Evolutionary conservation across 2,329 filamentous ascomycete species (phyloP).

Genomic region (Cyphellophora europaea): DNA sequence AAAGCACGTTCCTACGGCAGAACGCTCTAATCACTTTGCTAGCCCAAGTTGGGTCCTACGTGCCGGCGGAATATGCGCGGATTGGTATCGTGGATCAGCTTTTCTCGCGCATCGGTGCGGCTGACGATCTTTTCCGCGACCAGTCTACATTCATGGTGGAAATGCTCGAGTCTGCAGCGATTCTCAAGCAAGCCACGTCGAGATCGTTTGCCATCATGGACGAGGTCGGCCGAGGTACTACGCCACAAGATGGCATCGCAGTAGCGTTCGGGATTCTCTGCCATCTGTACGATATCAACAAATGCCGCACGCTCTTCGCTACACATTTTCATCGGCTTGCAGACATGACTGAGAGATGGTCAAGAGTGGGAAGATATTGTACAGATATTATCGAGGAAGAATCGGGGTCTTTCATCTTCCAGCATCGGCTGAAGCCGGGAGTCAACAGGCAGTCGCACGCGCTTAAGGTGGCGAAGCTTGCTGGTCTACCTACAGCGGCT

Average conservation of each 20-base stretch:
- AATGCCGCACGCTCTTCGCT: constrained; percentile 76
- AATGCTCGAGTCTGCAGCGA: constrained; percentile 92
- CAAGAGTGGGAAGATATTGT: constrained; percentile 65
- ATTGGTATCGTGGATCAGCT: constrained; percentile 92
- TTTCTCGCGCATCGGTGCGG: constrained; percentile 86
- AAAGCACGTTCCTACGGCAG: constrained; percentile 90
- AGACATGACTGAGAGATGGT: constrained; percentile 58
- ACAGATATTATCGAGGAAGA: constrained; percentile 75
- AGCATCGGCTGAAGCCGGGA: constrained; percentile 71
- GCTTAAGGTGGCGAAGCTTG: constrained; percentile 83
- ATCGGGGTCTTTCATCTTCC: constrained; percentile 66
- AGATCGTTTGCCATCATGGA: constrained; percentile 96
- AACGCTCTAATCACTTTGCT: constrained; percentile 91
- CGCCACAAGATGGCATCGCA: constrained; percentile 81
- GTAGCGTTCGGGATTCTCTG: constrained; percentile 83
- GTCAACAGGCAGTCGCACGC: constrained; percentile 85
- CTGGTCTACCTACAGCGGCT: constrained; percentile 66
- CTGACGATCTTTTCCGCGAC: constrained; percentile 87
- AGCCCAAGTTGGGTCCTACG: constrained; percentile 85
- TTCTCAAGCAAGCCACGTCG: constrained; percentile 73
- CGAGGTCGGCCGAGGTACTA: constrained; percentile 90
- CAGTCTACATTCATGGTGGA: constrained; percentile 99
- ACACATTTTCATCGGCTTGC: constrained; percentile 87
- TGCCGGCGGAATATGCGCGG: constrained; percentile 77
- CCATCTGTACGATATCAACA: constrained; percentile 70